Evolutionary conservation across 78 protist species (phyloP).

Genomic region (Monosiga brevicollis): DNA sequence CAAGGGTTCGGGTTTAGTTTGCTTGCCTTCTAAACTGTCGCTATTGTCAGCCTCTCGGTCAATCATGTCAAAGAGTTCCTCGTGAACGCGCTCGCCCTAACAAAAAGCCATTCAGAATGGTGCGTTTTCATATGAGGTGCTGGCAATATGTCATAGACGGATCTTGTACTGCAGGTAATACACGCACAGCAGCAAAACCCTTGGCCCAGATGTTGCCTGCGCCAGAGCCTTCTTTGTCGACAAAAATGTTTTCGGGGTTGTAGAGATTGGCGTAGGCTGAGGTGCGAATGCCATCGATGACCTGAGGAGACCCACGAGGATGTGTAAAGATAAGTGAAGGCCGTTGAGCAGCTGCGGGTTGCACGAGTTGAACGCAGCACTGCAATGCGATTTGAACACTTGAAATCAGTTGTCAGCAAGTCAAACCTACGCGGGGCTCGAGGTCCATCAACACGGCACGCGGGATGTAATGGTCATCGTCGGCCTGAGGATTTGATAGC

Average conservation of each 20-base stretch:
- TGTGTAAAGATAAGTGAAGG: background rate
- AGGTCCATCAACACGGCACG: conserved; percentile 93
- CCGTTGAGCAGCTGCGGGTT: too few relatives aligned
- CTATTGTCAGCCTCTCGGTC: conserved; percentile 96
- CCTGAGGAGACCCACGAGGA: conserved; percentile 12
- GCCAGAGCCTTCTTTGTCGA: conserved; percentile 75
- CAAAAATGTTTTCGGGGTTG: conserved; percentile 88
- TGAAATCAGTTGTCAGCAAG: background rate
- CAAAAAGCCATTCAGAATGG: too few relatives aligned
- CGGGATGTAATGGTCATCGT: conserved; percentile 96
- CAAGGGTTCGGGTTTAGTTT: background rate
- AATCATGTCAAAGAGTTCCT: conserved; percentile 85
- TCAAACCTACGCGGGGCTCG: conserved; percentile 87
- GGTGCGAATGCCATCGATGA: conserved; percentile 48
- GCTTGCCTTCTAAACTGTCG: conserved; percentile 64
- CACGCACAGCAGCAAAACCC: conserved; percentile 53
- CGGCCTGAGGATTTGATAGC: conserved; percentile 71
- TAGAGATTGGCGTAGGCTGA: conserved; percentile 51
- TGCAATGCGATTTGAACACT: too few relatives aligned
- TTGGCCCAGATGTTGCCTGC: conserved; percentile 98
- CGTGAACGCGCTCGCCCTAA: conserved; percentile 50
- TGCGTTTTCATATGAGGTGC: too few relatives aligned
- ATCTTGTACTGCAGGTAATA: too few relatives aligned
- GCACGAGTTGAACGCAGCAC: too few relatives aligned
- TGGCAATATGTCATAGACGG: too few relatives aligned